Base-by-base conservation (phyloP, 768 basidiomycete species). In the Strobilomyces confusus region DNA sequence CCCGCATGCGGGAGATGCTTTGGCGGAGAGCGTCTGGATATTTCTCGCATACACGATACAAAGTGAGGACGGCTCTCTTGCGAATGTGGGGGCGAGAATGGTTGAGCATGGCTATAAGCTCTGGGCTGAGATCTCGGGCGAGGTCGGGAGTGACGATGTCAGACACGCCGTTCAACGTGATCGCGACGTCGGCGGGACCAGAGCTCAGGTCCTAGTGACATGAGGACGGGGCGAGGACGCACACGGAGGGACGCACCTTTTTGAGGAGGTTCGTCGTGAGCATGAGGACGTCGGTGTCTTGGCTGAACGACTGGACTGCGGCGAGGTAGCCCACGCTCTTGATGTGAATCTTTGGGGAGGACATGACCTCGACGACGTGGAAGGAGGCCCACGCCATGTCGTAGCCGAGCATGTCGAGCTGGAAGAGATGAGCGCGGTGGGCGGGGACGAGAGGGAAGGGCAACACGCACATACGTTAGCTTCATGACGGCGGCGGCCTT, bases 311-410 rank as follows among this genome's bases (percentile, higher is more conserved):
- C 72, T 94, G 85, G 38, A 82, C 71, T 4, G 97, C 94, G 2
- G 90, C 97, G 22, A 99, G 86, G 71, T 99, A 98, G 13, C 97
- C 97, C 45, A 98, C 87, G 25, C 83, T 85, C 77, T 99, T 99
- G 59, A 98, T 78, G 72, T 98, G 95, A 59, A 87, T 82, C 66
- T 86, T 86, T 5, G 88, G 75, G 4, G 93, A 94, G 34, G 93
- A 93, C 97, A 99, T 99, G 69, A 95, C 93, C 67, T 99, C 97
- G 7, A 98, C 87, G 49, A 99, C 89, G 69, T 95, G 86, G 64
- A 99, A 99, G 9, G 97, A 91, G 42, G 95, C 95, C 84, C 93
- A 97, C 54, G 83, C 82, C 84, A 89, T 97, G 73, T 89, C 93
- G 66, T 87, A 93, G 49, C 87, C 97, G 48, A 99, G 73, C 97